These are phyloP conservation scores for Sparassis latifolia DNA, from an alignment of 1,284 basidiomycete genomes.

Conservation along the genomic window DNA sequence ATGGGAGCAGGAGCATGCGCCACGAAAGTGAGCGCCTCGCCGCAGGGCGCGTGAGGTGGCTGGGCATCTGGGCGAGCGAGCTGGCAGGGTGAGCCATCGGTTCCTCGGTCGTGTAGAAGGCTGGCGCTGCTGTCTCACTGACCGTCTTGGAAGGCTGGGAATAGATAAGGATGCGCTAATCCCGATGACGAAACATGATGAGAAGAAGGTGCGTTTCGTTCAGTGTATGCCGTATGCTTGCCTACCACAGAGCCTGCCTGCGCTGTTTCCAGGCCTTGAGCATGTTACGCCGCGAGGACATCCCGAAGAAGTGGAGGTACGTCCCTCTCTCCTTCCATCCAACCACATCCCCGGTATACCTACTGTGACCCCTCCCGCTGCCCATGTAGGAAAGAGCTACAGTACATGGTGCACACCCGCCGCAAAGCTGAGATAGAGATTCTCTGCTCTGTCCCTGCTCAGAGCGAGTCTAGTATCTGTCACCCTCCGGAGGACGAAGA, in stretches of 20 bases:
- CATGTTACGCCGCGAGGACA: slow-evolving; percentile 48
- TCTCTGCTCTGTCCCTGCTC: slow-evolving; percentile 28
- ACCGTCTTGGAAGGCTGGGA: slow-evolving; percentile 38
- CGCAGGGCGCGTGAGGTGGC: slow-evolving; percentile 65
- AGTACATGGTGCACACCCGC: slow-evolving; percentile 68
- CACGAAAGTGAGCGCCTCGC: slow-evolving; percentile 63
- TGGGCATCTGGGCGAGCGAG: slow-evolving; percentile 73
- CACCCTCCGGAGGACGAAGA: too few species aligned
- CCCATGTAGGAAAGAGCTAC: slow-evolving; percentile 61
- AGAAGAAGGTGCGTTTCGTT: slow-evolving; percentile 53
- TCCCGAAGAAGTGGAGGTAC: slow-evolving; percentile 72
- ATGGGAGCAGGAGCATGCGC: slow-evolving; percentile 55
- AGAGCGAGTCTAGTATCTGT: too few species aligned
- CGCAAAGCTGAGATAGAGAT: slow-evolving; percentile 90
- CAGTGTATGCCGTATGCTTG: too few species aligned
- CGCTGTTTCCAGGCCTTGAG: slow-evolving; percentile 46
- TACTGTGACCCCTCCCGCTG: not conserved
- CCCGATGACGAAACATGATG: slow-evolving; percentile 65
- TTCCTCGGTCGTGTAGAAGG: not conserved
- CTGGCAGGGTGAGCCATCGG: slow-evolving; percentile 40
- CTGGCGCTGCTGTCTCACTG: not conserved
- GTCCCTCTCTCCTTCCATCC: slow-evolving; percentile 17
- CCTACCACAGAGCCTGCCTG: too few species aligned
- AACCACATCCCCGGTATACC: not conserved
- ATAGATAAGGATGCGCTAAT: slow-evolving; percentile 58